Conservation (phyloP, 192 early-diverging fungal genomes). For the Backusella australiensis region DNA sequence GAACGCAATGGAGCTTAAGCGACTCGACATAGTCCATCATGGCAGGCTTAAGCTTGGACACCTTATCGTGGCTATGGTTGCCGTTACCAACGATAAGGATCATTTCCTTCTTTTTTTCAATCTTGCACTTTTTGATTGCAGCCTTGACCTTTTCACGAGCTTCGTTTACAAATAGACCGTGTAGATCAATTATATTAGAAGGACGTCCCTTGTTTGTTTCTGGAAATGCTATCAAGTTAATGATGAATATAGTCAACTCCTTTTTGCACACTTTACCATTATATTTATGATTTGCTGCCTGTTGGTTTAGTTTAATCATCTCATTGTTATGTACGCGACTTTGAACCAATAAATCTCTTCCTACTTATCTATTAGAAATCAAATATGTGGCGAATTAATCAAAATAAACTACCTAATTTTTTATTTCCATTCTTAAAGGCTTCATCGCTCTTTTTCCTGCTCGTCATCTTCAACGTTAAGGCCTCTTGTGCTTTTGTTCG, state of each 20-base stretch:
- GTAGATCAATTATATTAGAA: neutral
- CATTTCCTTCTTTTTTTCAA: neutral
- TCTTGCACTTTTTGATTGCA: neutral
- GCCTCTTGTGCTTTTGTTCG: neutral
- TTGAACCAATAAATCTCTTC: neutral
- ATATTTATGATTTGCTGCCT: neutral
- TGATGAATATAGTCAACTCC: neutral
- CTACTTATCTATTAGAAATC: neutral
- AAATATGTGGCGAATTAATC: neutral
- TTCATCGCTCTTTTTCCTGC: neutral
- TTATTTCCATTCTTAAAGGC: neutral
- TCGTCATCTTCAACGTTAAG: neutral
- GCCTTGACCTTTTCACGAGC: neutral
- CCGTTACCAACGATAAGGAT: neutral
- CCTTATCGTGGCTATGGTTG: neutral
- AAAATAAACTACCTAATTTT: neutral
- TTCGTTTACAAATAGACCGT: neutral
- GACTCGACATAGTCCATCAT: neutral
- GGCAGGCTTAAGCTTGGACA: neutral
- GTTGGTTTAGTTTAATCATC: neutral
- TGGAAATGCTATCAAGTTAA: neutral
- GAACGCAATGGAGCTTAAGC: neutral
- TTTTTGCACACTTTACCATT: neutral
- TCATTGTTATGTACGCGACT: neutral
- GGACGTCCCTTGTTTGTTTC: neutral